Conservation (phyloP, 768 basidiomycete species). For the Lyophyllum shimeji region DNA sequence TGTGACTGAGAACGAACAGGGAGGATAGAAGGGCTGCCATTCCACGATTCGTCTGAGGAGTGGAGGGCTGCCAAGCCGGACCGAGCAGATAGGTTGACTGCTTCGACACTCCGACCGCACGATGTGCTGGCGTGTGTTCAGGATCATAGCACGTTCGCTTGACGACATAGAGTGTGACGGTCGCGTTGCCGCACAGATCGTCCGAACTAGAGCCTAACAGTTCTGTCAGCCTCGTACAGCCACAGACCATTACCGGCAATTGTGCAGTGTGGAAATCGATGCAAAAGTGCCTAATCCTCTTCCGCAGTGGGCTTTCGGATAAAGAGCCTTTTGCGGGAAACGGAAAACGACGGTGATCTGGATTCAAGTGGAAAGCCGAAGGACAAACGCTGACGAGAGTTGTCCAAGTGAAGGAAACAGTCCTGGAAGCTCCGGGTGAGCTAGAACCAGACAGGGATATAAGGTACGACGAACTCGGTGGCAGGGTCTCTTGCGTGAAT, state of each 20-base stretch:
- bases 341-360: conserved; percentile 18
- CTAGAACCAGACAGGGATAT: not conserved
- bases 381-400: conserved; percentile 27
- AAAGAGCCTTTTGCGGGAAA: not conserved
- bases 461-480: conserved; percentile 17
- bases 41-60: conserved; percentile 24
- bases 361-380: conserved; percentile 16
- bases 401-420: conserved; percentile 19
- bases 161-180: conserved; percentile 21
- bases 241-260: conserved; percentile 21
- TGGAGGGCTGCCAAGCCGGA: conserved; percentile 22
- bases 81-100: conserved; percentile 19
- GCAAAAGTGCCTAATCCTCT: not conserved
- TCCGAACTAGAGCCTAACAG: conserved; percentile 8
- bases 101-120: conserved; percentile 12
- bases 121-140: not conserved
- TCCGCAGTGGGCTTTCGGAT: not conserved
- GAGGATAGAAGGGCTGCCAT: conserved; percentile 30
- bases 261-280: conserved; percentile 26
- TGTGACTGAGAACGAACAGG: conserved; percentile 23
- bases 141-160: conserved; percentile 10
- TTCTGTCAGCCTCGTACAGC: conserved; percentile 18
- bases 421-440: conserved; percentile 5
- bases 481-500: conserved; percentile 22
- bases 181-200: not conserved